Evolutionary conservation across 768 basidiomycete species (phyloP), one percentile per base, ranked within the genome.

Genomic region (Xerocomellus amylosporus): DNA sequence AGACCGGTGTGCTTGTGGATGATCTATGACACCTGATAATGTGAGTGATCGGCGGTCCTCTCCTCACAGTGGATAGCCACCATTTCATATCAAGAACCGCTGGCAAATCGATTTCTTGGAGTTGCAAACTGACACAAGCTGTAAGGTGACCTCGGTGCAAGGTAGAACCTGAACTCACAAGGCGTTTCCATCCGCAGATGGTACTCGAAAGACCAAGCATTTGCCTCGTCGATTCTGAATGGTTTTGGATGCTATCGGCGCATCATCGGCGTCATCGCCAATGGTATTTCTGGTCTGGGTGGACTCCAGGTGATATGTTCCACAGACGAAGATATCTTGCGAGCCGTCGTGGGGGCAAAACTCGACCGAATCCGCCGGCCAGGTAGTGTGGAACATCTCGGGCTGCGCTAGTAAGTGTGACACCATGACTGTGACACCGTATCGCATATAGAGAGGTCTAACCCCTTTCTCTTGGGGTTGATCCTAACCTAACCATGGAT

Each of bases 61-160:
- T 19, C 20, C 31, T n/a, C 14, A 36, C 10, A 30, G 5, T n/a
- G 15, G 8, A 19, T n/a, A 49, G 56, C 61, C 64, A 94, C 97
- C 97, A 99, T 79, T 98, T 98, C 81, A 93, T 85, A 69, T 99
- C 97, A 24, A 88, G 79, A 28, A 99, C 80, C 8, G 93, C 97
- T 2, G 93, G 86, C 17, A 89, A 70, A 50, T 85, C 74, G 33
- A 92, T 76, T 15, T 85, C 73, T 61, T 96, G 88, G 3, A 88
- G 66, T 62, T 86, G 80, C 5, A 72, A 71, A 53, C 87, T 87
- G 54, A 46, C 9, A 30, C 22, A 33, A 33, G 19, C 31, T 13
- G 34, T 50, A 5, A 54, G 54, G 39, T 13, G 14, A 43, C 41
- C 24, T 33, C 33, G 8, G 14, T 19, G 15, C 14, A 26, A 14